phyloP scores from a whole-genome alignment of 306 rosid species.

The Corylus americana region DNA sequence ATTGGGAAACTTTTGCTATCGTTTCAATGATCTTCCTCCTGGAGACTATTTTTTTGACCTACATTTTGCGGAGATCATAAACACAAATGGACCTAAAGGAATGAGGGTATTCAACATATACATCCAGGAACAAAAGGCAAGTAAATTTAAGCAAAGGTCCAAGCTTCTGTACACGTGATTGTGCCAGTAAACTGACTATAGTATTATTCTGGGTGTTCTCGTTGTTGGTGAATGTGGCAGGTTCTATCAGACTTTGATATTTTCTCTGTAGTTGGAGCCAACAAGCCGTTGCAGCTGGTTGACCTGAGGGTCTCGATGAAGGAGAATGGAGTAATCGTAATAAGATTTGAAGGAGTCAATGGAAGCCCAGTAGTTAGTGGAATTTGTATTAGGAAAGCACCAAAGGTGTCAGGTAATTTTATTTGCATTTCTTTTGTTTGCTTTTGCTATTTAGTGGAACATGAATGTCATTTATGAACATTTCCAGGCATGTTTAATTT shows the following conservation, averaged over 20 bases:
- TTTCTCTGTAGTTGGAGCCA: slow-evolving; percentile 79
- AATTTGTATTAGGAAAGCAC: slow-evolving; percentile 66
- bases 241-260: slow-evolving; percentile 76
- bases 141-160: slow-evolving; percentile 18
- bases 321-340: slow-evolving; percentile 57
- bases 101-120: slow-evolving; percentile 76
- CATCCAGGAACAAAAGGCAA: slow-evolving; percentile 78
- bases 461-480: background rate
- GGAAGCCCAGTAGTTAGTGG: slow-evolving; percentile 85
- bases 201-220: slow-evolving; percentile 8
- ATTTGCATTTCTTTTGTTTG: slow-evolving; percentile 13
- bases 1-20: slow-evolving; percentile 61
- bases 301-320: slow-evolving; percentile 59
- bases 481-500: background rate
- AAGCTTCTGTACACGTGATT: background rate
- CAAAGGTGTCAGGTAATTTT: slow-evolving; percentile 49
- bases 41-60: slow-evolving; percentile 74
- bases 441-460: background rate
- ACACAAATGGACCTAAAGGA: slow-evolving; percentile 83
- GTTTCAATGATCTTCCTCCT: slow-evolving; percentile 58
- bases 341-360: slow-evolving; percentile 73
- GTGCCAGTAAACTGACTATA: background rate
- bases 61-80: slow-evolving; percentile 78
- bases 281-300: slow-evolving; percentile 67
- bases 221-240: slow-evolving; percentile 43